phyloP scores from a whole-genome alignment of 805 yeast species.

The Cyberlindnera suaveolens region DNA sequence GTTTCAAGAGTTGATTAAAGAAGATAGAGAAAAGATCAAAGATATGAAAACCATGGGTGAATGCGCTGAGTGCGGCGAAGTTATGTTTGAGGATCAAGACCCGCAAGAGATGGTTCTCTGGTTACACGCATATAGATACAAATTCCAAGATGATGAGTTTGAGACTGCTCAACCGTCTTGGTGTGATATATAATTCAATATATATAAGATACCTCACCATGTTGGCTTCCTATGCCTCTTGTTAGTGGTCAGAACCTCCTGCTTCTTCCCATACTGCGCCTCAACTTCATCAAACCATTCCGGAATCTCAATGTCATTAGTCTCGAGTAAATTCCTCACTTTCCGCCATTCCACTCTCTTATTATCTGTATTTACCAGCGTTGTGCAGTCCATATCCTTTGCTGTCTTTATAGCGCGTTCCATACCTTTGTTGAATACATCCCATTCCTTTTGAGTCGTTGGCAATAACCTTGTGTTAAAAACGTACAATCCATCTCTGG shows the following conservation, averaged over 20 bases:
- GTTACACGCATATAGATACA: slow-evolving; percentile 20
- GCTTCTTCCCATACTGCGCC: not conserved
- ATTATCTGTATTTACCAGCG: slow-evolving; percentile 2
- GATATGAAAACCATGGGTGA: slow-evolving; percentile 6
- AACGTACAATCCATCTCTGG: slow-evolving; percentile 18
- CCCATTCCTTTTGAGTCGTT: slow-evolving; percentile 1
- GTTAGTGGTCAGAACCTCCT: not conserved
- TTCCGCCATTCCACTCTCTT: slow-evolving; percentile 13
- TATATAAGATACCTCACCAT: not conserved
- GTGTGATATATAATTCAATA: slow-evolving; percentile 12
- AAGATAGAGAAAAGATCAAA: slow-evolving; percentile 8
- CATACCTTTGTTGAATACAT: slow-evolving; percentile 4
- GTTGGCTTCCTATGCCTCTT: not conserved
- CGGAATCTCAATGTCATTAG: slow-evolving; percentile 7
- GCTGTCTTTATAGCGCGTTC: slow-evolving; percentile 3
- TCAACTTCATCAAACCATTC: slow-evolving; percentile 2
- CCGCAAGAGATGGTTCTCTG: slow-evolving; percentile 14
- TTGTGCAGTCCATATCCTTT: not conserved
- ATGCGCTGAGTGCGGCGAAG: slow-evolving; percentile 19
- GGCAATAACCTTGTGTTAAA: slow-evolving; percentile 16
- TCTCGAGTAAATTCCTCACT: slow-evolving; percentile 4
- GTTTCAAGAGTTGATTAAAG: slow-evolving; percentile 9
- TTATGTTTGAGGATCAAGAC: slow-evolving; percentile 10
- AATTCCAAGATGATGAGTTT: slow-evolving; percentile 13
- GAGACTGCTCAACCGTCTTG: slow-evolving; percentile 18